Evolutionary conservation across 169 alveolate genomes (phyloP).

Genomic region (Cyclospora cayetanensis): DNA sequence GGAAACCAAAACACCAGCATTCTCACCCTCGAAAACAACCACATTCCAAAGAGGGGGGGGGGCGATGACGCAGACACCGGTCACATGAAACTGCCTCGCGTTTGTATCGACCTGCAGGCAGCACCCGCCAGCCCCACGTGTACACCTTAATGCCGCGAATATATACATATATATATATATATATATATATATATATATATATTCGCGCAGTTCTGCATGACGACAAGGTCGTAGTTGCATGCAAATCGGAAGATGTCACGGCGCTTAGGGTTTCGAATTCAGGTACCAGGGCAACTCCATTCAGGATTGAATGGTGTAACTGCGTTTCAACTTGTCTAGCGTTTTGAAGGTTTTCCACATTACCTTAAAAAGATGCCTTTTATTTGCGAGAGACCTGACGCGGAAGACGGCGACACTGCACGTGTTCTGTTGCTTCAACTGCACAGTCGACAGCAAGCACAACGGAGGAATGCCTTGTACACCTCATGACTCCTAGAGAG

Average conservation of each 20-base stretch:
- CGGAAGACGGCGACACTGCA: slow-evolving; percentile 67
- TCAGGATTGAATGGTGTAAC: too few relatives aligned
- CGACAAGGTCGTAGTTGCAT: too few relatives aligned
- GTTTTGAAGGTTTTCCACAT: not conserved
- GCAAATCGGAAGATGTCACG: not conserved
- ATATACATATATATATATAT: not conserved
- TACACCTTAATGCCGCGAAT: not conserved
- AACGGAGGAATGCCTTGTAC: too few relatives aligned
- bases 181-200: not conserved
- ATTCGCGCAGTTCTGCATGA: not conserved
- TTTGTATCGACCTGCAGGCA: slow-evolving; percentile 86
- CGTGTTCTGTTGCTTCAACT: not conserved
- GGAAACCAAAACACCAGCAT: not conserved
- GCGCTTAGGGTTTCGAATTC: not conserved
- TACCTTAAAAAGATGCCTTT: slow-evolving; percentile 72
- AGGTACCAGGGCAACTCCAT: too few relatives aligned
- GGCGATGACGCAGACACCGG: slow-evolving; percentile 88
- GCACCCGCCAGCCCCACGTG: slow-evolving; percentile 74
- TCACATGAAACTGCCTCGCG: slow-evolving; percentile 91
- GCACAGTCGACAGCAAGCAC: too few relatives aligned
- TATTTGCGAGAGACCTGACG: slow-evolving; percentile 63
- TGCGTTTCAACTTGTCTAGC: too few relatives aligned
- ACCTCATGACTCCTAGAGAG: too few relatives aligned
- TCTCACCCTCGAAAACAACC: slow-evolving; percentile 18
- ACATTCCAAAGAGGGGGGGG: slow-evolving; percentile 66